Percentiles rank a stretch among this genome's conserved stretches.
These are phyloP conservation scores for Pseudogymnoascus sp. DNA, from an alignment of 2,329 filamentous ascomycete genomes.

Conservation along the genomic window DNA sequence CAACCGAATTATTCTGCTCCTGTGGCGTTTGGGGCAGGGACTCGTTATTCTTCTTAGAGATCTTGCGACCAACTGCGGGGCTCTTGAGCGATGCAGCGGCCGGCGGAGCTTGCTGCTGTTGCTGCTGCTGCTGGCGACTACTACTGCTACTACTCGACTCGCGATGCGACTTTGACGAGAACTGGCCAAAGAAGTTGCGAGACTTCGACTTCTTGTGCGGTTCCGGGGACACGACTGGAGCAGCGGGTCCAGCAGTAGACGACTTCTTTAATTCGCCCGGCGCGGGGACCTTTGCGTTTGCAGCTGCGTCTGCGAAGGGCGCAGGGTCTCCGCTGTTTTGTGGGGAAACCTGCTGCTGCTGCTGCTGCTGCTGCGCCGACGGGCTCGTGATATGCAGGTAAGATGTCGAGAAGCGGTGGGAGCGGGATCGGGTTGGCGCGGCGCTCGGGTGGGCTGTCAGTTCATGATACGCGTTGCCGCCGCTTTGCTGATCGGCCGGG, in stretches of 20 bases:
- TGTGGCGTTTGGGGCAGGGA: slow-evolving; percentile 34
- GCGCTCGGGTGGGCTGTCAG: slow-evolving; percentile 12
- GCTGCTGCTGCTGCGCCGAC: slow-evolving; percentile 13
- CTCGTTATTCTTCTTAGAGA: slow-evolving; percentile 50
- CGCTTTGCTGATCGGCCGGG: background rate
- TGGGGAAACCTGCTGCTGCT: slow-evolving; percentile 13
- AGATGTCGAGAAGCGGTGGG: slow-evolving; percentile 19
- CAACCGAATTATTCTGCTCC: slow-evolving; percentile 29
- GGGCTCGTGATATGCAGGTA: slow-evolving; percentile 12
- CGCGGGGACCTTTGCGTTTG: slow-evolving; percentile 21
- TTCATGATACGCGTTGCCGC: slow-evolving; percentile 14
- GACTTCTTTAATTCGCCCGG: background rate
- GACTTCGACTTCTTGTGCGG: slow-evolving; percentile 2
- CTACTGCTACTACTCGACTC: background rate
- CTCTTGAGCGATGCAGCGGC: slow-evolving; percentile 28
- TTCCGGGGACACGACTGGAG: background rate
- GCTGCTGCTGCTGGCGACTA: background rate
- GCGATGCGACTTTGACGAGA: background rate
- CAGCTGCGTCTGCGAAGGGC: slow-evolving; percentile 17
- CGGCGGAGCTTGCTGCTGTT: slow-evolving; percentile 15
- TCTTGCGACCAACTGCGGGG: slow-evolving; percentile 41
- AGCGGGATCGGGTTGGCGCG: slow-evolving; percentile 21
- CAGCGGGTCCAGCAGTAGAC: background rate
- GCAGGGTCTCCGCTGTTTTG: background rate
- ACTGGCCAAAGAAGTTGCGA: slow-evolving; percentile 2